A percentile compares a stretch with the other conserved stretches of the same genome.
phyloP scores from a whole-genome alignment of 805 yeast species.

The Metschnikowia shivogae region DNA sequence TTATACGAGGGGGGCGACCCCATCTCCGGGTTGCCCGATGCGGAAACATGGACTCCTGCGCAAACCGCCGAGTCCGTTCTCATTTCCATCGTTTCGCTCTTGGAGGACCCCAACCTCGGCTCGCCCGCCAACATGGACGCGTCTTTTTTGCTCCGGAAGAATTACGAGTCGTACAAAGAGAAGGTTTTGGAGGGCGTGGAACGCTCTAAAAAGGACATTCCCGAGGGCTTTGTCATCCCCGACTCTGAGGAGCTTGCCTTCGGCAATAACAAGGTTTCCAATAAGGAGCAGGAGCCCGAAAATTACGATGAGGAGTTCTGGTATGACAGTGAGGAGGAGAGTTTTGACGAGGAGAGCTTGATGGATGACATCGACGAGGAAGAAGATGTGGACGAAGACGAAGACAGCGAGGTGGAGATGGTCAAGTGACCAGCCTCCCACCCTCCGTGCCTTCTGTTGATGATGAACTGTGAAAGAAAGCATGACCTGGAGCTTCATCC shows the following conservation, averaged over 20 bases:
- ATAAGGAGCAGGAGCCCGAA: slow-evolving; percentile 46
- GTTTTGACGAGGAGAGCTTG: slow-evolving; percentile 45
- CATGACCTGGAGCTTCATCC: no score
- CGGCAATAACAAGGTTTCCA: slow-evolving; percentile 28
- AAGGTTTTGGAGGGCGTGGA: slow-evolving; percentile 79
- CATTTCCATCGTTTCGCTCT: slow-evolving; percentile 81
- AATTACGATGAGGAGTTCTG: slow-evolving; percentile 79
- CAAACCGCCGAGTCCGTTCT: slow-evolving; percentile 90
- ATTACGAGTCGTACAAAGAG: slow-evolving; percentile 69
- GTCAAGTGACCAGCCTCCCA: slow-evolving; percentile 6
- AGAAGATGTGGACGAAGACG: slow-evolving; percentile 54
- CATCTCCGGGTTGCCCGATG: slow-evolving; percentile 85
- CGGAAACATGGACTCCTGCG: slow-evolving; percentile 91
- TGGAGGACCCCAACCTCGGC: slow-evolving; percentile 89
- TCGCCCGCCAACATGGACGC: slow-evolving; percentile 98
- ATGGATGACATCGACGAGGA: slow-evolving; percentile 48
- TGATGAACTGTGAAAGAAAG: no score
- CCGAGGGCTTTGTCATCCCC: slow-evolving; percentile 82
- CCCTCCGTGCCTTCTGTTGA: not conserved
- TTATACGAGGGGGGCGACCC: slow-evolving; percentile 90
- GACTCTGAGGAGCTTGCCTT: slow-evolving; percentile 50
- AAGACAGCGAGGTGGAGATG: slow-evolving; percentile 19
- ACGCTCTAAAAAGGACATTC: slow-evolving; percentile 79
- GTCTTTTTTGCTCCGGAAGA: slow-evolving; percentile 81
- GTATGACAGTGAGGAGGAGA: slow-evolving; percentile 58